Percentiles rank a stretch among this genome's conserved stretches.
phyloP scores from a whole-genome alignment of 2,329 filamentous ascomycete genomes.

The Penicillium hordei region DNA sequence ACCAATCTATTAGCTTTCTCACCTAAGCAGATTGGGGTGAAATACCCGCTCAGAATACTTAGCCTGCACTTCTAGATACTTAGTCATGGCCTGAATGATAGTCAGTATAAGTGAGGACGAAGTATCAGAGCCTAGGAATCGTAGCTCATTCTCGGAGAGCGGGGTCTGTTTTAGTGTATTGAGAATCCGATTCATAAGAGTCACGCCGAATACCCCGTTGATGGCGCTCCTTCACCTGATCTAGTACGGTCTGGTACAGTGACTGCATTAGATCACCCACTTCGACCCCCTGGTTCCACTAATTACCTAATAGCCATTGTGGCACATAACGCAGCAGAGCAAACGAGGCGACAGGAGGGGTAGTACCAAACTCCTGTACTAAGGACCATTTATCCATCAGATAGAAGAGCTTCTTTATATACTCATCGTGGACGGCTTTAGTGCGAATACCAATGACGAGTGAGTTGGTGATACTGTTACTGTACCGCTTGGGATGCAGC shows the following conservation, averaged over 20 bases:
- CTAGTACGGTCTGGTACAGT: background rate
- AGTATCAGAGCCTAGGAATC: conserved; percentile 1
- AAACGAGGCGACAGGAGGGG: background rate
- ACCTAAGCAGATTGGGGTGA: background rate
- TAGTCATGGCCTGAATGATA: conserved; percentile 3
- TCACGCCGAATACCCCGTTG: background rate
- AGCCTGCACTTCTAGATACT: background rate
- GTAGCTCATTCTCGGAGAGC: background rate
- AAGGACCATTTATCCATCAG: conserved; percentile 6
- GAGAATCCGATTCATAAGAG: background rate
- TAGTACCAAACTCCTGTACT: background rate
- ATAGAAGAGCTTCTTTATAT: background rate
- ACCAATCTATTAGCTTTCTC: background rate
- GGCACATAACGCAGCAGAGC: background rate
- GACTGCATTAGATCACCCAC: background rate
- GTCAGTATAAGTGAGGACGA: background rate
- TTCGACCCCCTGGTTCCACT: background rate
- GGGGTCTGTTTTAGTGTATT: background rate
- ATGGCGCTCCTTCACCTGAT: background rate
- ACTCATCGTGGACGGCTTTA: background rate
- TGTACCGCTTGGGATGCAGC: conserved; percentile 50
- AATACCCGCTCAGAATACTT: background rate
- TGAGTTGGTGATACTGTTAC: conserved; percentile 49
- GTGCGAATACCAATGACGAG: background rate
- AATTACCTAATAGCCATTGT: background rate